A percentile compares a stretch with the other conserved stretches of the same genome.
Conservation (phyloP, 164 flowering plant genomes). For the Tinospora cordifolia region DNA sequence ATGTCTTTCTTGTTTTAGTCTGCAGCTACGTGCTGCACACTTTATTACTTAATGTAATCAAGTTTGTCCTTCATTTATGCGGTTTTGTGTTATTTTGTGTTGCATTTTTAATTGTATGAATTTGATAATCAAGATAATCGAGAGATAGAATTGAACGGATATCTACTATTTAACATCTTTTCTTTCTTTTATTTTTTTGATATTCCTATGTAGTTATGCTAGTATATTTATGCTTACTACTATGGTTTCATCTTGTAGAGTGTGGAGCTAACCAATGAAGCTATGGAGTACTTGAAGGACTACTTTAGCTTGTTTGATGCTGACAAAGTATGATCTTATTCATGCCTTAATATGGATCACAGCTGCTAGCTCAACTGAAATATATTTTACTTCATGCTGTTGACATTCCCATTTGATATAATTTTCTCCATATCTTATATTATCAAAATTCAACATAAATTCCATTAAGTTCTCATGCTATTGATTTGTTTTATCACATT, state of each 20-base stretch:
- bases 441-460: neutral
- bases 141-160: neutral
- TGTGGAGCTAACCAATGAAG: conserved; percentile 83
- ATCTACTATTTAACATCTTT: neutral
- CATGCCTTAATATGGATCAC: neutral
- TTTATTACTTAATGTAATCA: neutral
- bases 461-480: neutral
- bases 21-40: neutral
- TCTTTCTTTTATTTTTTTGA: neutral
- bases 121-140: neutral
- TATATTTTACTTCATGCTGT: neutral
- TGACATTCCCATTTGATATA: neutral
- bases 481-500: too few relatives aligned
- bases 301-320: conserved; percentile 52
- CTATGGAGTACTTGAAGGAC: conserved; percentile 54
- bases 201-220: neutral
- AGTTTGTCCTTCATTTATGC: neutral
- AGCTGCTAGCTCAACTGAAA: neutral
- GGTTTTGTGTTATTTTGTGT: neutral
- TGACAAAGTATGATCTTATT: conserved; percentile 45
- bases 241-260: conserved; percentile 36
- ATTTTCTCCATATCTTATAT: neutral
- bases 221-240: neutral
- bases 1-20: neutral
- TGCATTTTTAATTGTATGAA: neutral